These are phyloP conservation scores for Sclerotinia borealis DNA, from an alignment of 2,329 filamentous ascomycete genomes.

Conservation along the genomic window DNA sequence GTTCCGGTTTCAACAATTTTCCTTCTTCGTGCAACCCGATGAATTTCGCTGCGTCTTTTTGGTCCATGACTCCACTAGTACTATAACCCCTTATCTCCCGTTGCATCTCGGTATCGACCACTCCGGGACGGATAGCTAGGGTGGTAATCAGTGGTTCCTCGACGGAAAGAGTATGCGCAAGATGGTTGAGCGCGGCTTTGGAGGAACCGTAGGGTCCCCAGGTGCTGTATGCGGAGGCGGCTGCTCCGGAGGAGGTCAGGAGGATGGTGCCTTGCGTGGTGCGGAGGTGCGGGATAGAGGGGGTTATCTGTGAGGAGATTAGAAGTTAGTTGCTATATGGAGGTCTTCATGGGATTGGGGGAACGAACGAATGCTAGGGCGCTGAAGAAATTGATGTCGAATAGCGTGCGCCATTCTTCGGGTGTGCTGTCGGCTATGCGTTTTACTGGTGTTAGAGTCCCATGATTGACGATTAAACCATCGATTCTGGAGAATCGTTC, in stretches of 20 bases:
- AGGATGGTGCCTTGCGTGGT: slow-evolving; percentile 64
- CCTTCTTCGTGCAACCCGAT: slow-evolving; percentile 63
- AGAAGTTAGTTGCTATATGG: slow-evolving; percentile 8
- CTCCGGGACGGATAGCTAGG: slow-evolving; percentile 69
- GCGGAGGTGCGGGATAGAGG: slow-evolving; percentile 63
- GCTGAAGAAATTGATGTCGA: slow-evolving; percentile 85
- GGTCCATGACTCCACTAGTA: slow-evolving; percentile 48
- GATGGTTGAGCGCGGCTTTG: slow-evolving; percentile 78
- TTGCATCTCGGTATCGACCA: slow-evolving; percentile 89
- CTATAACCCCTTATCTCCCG: slow-evolving; percentile 66
- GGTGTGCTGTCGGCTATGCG: slow-evolving; percentile 61
- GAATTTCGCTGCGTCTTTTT: slow-evolving; percentile 57
- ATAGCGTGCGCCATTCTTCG: slow-evolving; percentile 68
- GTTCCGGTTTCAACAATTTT: slow-evolving; percentile 70
- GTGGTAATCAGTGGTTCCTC: slow-evolving; percentile 75
- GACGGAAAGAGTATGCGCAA: slow-evolving; percentile 63
- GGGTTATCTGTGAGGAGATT: slow-evolving; percentile 45
- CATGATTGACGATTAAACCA: slow-evolving; percentile 83
- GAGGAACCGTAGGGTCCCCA: slow-evolving; percentile 80
- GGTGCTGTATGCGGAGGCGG: slow-evolving; percentile 56
- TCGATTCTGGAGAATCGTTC: slow-evolving; percentile 68
- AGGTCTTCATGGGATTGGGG: not conserved
- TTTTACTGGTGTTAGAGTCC: slow-evolving; percentile 68
- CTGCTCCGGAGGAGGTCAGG: slow-evolving; percentile 75
- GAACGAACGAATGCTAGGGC: slow-evolving; percentile 64